A percentile compares a stretch with the other conserved stretches of the same genome.
Evolutionary conservation across 176 grass and related monocot species (phyloP).

Genomic region (Carex pumila): DNA sequence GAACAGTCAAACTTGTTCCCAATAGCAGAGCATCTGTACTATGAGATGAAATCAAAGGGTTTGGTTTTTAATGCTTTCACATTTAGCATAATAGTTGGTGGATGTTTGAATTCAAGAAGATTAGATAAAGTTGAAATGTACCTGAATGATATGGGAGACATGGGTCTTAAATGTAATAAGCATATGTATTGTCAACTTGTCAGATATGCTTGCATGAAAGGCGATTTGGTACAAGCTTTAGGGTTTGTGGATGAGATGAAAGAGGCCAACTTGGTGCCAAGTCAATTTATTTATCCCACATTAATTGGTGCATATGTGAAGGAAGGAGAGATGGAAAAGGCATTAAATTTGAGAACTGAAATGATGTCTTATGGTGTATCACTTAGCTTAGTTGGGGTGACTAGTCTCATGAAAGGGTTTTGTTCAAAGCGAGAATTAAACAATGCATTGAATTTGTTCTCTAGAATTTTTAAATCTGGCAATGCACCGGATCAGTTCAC

Average conservation of each 20-base stretch:
- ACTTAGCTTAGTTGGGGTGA: conserved; percentile 28
- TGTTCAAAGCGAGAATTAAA: conserved; percentile 40
- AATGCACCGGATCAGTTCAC: conserved; percentile 39
- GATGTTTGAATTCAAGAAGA: conserved; percentile 41
- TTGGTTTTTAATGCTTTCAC: conserved; percentile 32
- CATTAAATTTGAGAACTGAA: conserved; percentile 52
- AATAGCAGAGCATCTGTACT: conserved; percentile 31
- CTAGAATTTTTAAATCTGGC: conserved; percentile 26
- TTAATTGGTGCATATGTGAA: conserved; percentile 39
- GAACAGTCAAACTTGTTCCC: conserved; percentile 24
- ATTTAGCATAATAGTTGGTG: conserved; percentile 43
- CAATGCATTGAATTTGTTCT: conserved; percentile 47
- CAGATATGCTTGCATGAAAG: conserved; percentile 35
- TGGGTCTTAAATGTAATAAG: conserved; percentile 28
- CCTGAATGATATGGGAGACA: conserved; percentile 52
- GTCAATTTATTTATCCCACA: conserved; percentile 27
- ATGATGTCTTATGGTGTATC: conserved; percentile 31
- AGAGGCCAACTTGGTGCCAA: conserved; percentile 26
- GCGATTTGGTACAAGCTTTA: conserved; percentile 27
- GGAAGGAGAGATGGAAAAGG: conserved; percentile 46
- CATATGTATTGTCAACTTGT: conserved; percentile 24
- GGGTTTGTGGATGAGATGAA: conserved; percentile 39
- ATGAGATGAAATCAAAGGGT: conserved; percentile 41
- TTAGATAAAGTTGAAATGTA: conserved; percentile 35
- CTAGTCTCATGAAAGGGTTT: conserved; percentile 65